These are phyloP conservation scores for Pulveroboletus frians DNA, from an alignment of 768 basidiomycete genomes.

Conservation along the genomic window DNA sequence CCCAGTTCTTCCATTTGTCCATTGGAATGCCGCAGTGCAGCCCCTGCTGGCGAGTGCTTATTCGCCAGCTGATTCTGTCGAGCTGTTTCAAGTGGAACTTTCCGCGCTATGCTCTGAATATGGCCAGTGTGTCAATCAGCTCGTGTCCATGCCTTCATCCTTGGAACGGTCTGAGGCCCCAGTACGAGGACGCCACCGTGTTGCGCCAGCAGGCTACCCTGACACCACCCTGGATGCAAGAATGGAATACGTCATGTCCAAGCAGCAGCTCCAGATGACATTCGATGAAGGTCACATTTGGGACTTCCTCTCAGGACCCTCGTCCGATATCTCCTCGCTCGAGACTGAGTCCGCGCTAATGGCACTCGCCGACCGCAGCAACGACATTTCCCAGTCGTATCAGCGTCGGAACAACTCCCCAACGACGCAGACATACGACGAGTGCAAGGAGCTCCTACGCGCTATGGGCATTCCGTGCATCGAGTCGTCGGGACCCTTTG, in stretches of 20 bases:
- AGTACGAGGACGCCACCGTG: background rate
- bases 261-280: slow-evolving; percentile 54
- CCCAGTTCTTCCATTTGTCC: slow-evolving; percentile 19
- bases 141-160: slow-evolving; percentile 38
- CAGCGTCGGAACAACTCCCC: slow-evolving; percentile 58
- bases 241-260: slow-evolving; percentile 51
- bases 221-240: slow-evolving; percentile 32
- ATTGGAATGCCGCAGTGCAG: slow-evolving; percentile 25
- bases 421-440: slow-evolving; percentile 57
- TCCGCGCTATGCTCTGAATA: slow-evolving; percentile 48
- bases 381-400: slow-evolving; percentile 59
- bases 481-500: slow-evolving; percentile 60
- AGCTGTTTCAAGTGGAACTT: slow-evolving; percentile 35
- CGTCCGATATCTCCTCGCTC: slow-evolving; percentile 8
- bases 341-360: slow-evolving; percentile 24
- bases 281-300: slow-evolving; percentile 60
- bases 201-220: slow-evolving; percentile 2
- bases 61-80: slow-evolving; percentile 14
- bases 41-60: background rate
- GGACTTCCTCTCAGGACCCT: slow-evolving; percentile 35
- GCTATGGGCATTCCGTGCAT: slow-evolving; percentile 85
- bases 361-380: slow-evolving; percentile 47
- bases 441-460: slow-evolving; percentile 61
- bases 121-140: slow-evolving; percentile 41
- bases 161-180: slow-evolving; percentile 12